A percentile compares a stretch with the other conserved stretches of the same genome.
phyloP scores from a whole-genome alignment of 192 early-diverging fungal species.

The Podila epicladia region DNA sequence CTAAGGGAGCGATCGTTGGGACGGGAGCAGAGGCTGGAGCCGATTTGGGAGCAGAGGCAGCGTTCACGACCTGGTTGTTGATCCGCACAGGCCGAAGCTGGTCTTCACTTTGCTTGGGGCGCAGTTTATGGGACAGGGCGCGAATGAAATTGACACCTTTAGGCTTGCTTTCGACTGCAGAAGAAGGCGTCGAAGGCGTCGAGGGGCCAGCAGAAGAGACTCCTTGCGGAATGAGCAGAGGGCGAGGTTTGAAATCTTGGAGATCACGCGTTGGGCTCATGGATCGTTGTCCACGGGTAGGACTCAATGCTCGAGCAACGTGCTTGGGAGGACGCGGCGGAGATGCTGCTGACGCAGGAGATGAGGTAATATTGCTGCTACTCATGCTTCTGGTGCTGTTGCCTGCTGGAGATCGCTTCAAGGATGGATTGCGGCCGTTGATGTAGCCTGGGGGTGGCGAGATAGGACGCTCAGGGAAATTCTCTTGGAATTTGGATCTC shows the following conservation, averaged over 20 bases:
- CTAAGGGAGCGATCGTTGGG: background rate
- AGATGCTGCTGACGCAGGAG: slow-evolving; percentile 2
- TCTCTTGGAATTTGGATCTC: slow-evolving; percentile 41
- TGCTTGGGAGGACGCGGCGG: slow-evolving; percentile 1
- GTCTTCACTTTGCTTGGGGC: slow-evolving; percentile 40
- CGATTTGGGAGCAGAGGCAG: background rate
- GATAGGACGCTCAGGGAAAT: slow-evolving; percentile 37
- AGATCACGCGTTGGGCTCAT: background rate
- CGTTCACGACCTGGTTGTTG: slow-evolving; percentile 7
- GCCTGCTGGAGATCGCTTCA: too few relatives aligned
- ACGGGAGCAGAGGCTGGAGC: background rate
- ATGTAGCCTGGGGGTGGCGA: slow-evolving; percentile 30
- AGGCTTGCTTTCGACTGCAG: slow-evolving; percentile 9
- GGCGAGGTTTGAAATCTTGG: background rate
- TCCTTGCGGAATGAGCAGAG: slow-evolving; percentile 14
- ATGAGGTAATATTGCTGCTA: slow-evolving; percentile 1
- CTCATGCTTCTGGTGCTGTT: background rate
- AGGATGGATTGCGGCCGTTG: background rate
- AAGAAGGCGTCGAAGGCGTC: slow-evolving; percentile 5
- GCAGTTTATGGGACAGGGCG: slow-evolving; percentile 30
- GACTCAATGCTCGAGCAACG: background rate
- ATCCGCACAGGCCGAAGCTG: slow-evolving; percentile 13
- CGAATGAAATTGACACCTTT: slow-evolving; percentile 37
- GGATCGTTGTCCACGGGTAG: background rate
- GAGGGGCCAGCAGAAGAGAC: slow-evolving; percentile 20